Conservation (phyloP, 371 early-diverging fungal species). For the Mucor lusitanicus region DNA sequence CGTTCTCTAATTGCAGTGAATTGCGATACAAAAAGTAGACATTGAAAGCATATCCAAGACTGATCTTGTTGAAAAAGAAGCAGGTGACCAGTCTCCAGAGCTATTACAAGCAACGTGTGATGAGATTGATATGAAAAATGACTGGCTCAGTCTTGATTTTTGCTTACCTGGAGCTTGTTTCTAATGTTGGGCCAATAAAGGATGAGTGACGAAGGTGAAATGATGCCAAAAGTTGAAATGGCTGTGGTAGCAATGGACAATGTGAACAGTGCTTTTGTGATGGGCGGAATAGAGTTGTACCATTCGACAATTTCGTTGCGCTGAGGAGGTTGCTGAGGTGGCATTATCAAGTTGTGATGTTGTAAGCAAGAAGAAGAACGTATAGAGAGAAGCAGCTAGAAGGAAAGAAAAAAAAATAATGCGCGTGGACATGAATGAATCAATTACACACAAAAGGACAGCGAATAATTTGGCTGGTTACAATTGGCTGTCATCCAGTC, state of each 20-base stretch:
- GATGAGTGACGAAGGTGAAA: conserved; percentile 38
- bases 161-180: conserved; percentile 30
- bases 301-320: conserved; percentile 43
- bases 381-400: not conserved
- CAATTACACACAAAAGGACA: not conserved
- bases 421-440: not conserved
- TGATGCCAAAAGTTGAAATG: conserved; percentile 42
- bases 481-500: not conserved
- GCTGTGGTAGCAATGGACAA: conserved; percentile 56
- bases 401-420: not conserved
- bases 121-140: not conserved
- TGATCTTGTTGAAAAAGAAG: conserved; percentile 61
- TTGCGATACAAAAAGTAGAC: conserved; percentile 75
- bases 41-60: conserved; percentile 65
- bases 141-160: not conserved
- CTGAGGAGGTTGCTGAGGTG: conserved; percentile 20
- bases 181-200: conserved; percentile 41
- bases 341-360: conserved; percentile 7
- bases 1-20: conserved; percentile 71
- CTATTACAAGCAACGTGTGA: conserved; percentile 32
- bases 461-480: not conserved
- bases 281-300: conserved; percentile 63
- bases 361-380: not conserved
- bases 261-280: conserved; percentile 64
- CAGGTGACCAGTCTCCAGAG: conserved; percentile 78